Evolutionary conservation across 495 filamentous ascomycete species (phyloP).

Genomic region (Copromyces sp.): DNA sequence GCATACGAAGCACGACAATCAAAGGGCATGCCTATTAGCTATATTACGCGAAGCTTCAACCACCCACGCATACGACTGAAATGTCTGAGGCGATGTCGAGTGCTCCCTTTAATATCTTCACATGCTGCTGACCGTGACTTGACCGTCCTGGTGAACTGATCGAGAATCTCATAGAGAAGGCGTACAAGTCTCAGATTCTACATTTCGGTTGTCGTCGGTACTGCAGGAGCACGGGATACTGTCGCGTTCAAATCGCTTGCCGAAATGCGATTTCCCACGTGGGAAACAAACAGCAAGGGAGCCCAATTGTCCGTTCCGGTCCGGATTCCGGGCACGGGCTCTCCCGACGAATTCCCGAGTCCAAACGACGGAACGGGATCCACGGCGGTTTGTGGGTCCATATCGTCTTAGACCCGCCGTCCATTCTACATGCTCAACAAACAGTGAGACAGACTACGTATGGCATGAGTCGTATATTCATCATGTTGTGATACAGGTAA

Average conservation of each 20-base stretch:
- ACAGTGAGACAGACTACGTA: not conserved
- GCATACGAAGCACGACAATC: not conserved
- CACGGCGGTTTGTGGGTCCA: not conserved
- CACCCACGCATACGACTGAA: not conserved
- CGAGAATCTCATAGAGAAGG: not conserved
- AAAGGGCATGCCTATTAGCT: not conserved
- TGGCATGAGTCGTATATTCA: not conserved
- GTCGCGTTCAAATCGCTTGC: not conserved
- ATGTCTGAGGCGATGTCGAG: not conserved
- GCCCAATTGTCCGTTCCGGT: not conserved
- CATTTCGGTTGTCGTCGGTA: not conserved
- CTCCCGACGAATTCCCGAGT: not conserved
- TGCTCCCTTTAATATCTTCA: not conserved
- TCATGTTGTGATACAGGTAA: not conserved
- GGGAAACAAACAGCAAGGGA: not conserved
- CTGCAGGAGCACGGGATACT: not conserved
- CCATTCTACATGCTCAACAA: not conserved
- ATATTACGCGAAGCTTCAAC: not conserved
- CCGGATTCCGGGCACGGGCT: not conserved
- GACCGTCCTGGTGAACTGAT: not conserved
- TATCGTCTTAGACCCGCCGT: not conserved
- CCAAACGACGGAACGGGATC: not conserved
- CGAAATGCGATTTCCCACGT: not conserved
- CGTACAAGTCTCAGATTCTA: not conserved
- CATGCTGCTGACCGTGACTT: not conserved